Base-by-base conservation (phyloP, 805 yeast species). In the Cyberlindnera euphorbiiphila region DNA sequence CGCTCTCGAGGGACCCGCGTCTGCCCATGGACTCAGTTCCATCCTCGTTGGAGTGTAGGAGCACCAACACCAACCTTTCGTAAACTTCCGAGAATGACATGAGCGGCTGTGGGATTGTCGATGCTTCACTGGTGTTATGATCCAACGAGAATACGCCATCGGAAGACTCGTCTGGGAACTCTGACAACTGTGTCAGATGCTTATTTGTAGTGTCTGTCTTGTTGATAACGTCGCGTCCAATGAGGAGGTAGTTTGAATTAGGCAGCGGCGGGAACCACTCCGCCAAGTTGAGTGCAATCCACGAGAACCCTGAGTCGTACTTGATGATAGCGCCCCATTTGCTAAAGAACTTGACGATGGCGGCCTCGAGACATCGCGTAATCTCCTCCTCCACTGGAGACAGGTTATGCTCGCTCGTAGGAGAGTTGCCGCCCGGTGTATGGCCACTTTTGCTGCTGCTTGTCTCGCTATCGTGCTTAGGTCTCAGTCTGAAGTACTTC, bases 251-350 rank as follows among this genome's bases (percentile, higher is more conserved):
- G 26, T 45, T 42, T 3, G 57, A 51, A 22, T 43, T 38, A 9
- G 52, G 44, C 13, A 55, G 47, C 9, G 58, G 86, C 6, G 94
- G 89, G 22, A 78, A 72, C 95, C 95, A 88, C 58, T 87, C 95
- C 1, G 95, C 91, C 30, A 89, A 62, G 9, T 87, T 88, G 22
- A 86, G 62, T 0, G 96, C 96, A 14, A 85, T 75, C 96, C 96
- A 88, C 3, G 91, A 72, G 51, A 88, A 68, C 0, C 94, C 89
- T 29, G 81, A 71, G 58, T 86, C 93, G 56, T 89, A 89, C 48
- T 78, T 78, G 37, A 85, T 74, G 39, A 80, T 68, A 25, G 69
- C 67, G 6, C 93, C 89, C 95, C 95, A 88, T 62, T 85, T 85
- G 21, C 61, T 61, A 26, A 84, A 61, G 54, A 89, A 89, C 39